Evolutionary conservation across 2,329 filamentous ascomycete genomes (phyloP).

Genomic region (Colletotrichum tofieldiae): DNA sequence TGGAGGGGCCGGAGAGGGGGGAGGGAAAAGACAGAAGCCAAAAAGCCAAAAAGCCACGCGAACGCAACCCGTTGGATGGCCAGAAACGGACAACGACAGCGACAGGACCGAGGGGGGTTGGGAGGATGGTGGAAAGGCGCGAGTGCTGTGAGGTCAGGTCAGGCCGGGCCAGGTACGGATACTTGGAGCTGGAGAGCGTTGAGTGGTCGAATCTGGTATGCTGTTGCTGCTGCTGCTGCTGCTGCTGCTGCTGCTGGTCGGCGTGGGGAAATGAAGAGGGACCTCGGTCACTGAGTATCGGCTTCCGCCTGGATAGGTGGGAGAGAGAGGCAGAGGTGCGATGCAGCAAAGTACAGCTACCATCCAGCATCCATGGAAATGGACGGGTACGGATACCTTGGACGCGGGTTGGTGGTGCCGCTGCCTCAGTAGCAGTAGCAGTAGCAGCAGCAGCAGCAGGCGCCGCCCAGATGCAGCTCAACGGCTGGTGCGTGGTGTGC

Average conservation of each 20-base stretch:
- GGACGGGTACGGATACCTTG: constrained; percentile 11
- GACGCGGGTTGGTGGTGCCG: constrained; percentile 1
- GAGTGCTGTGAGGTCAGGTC: constrained; percentile 12
- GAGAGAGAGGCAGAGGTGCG: not conserved
- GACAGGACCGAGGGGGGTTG: constrained; percentile 17
- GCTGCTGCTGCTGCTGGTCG: not conserved
- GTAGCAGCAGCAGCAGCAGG: constrained; percentile 8
- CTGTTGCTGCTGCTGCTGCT: not conserved
- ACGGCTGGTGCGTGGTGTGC: constrained; percentile 25
- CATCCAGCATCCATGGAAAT: not conserved
- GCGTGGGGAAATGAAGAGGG: constrained; percentile 11
- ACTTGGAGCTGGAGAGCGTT: not conserved
- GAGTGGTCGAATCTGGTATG: not conserved
- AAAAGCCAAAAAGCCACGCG: constrained; percentile 28
- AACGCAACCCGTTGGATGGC: constrained; percentile 34
- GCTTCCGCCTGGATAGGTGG: too few species aligned
- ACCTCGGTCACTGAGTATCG: not conserved
- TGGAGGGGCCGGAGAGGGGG: constrained; percentile 24
- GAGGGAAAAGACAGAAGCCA: not conserved
- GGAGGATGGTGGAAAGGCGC: not conserved
- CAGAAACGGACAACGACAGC: constrained; percentile 26
- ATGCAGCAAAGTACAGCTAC: constrained; percentile 5
- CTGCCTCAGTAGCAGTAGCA: constrained; percentile 1
- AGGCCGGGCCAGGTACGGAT: not conserved
- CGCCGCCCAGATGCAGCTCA: constrained; percentile 28